Base-by-base conservation (phyloP, 495 filamentous ascomycete genomes). In the Sabuloglossum arenarium region DNA sequence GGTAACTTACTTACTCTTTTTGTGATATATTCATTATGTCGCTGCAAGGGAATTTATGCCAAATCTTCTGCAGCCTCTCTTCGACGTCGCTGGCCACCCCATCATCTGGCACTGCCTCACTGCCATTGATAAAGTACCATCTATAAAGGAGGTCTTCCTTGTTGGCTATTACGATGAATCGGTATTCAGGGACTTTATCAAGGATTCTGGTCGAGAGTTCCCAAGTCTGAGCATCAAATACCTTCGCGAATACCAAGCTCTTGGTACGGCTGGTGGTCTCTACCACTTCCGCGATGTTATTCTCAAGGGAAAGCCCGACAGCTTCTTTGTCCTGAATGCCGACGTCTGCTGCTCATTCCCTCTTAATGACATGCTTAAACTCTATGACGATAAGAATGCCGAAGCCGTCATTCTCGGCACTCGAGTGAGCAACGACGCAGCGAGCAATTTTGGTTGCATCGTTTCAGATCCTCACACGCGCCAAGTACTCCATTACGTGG, bases 231-330 rank as follows among this genome's bases (percentile, higher is more conserved):
- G 83, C 62, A 86, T 97, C 69, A 84, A 85, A 66, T 99, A 99
- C 72, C 80, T 99, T 52, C 87, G 91, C 57, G 91, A 99, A 76
- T 99, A 99, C 75, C 85, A 91, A 66, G 88, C 93, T 39, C 67
- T 99, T 58, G 91, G 91, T 62, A 99, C 91, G 25, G 91, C 91
- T 34, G 91, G 91, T 59, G 91, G 91, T 53, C 76, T 99, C 50
- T 99, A 97, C 77, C 91, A 99, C 74, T 99, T 99, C 78, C 88
- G 91, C 66, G 91, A 99, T 81, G 86, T 86, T 58, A 97, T 99
- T 63, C 79, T 99, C 65, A 96, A 96, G 73, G 90, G 90, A 60
- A 80, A 82, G 60, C 91, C 93, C 37, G 88, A 94, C 66, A 82
- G 87, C 62, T 82, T 96, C 73, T 94, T 99, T 64, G 91, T 99